Base-by-base conservation (phyloP, 148 eudicot species). In the Fagopyrum tataricum region DNA sequence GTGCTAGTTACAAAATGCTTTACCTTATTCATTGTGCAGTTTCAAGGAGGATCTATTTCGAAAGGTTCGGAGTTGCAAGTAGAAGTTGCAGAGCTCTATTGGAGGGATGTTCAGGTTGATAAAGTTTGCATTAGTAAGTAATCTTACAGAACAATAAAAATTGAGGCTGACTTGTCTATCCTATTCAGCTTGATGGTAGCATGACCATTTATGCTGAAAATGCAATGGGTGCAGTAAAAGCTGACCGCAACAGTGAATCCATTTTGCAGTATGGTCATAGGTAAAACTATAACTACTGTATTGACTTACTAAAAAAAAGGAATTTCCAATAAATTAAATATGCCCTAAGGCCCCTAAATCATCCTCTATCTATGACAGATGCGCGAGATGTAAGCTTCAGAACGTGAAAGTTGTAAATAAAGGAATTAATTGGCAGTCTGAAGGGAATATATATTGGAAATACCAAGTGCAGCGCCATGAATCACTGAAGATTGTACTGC, bases 31-130 rank as follows among this genome's bases (percentile, higher is more conserved):
- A 24, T 59, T 20, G 51, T 21, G 53, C 87, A 95, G 99, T 95
- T 95, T 76, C 76, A 73, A 69, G 94, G 96, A 70, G 99, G 99
- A 75, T 95, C 97, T 68, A 91, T 95, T 78, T 79, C 92, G 18
- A 81, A 80, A 82, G 94, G 94, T 70, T 91, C 99, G 40, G 99
- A 95, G 79, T 86, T 95, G 72, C 97, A 91, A 84, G 70, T 95
- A 48, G 99, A 95, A 83, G 84, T 95, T 81, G 88, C 99, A 47
- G 99, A 95, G 76, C 87, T 95, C 79, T 81, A 73, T 40, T 95
- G 99, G 99, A 86, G 78, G 70, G 78, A 95, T 78, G 99, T 95
- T 81, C 86, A 90, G 99, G 99, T 95, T 72, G 59, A 46, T 21
- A 75, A 47, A 9, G 39, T 70, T 46, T 43, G 52, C 13, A 23